These are phyloP conservation scores for Monosporozyma solicola DNA, from an alignment of 805 yeast species.

Conservation along the genomic window DNA sequence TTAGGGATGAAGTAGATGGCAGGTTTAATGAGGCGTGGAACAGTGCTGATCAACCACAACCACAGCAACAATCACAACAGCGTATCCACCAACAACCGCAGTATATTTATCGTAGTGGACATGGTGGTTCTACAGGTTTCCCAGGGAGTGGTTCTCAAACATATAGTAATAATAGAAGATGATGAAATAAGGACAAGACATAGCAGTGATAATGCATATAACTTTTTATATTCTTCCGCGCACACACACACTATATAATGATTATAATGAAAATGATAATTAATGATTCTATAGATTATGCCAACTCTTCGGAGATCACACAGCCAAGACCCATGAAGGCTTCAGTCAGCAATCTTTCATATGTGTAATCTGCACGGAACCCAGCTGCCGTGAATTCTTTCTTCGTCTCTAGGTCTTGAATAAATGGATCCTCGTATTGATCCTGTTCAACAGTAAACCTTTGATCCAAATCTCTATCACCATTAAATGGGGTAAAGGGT, in stretches of 20 bases:
- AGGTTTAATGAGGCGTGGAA: neutral
- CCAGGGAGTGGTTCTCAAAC: neutral
- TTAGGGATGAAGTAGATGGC: slow-evolving; percentile 4
- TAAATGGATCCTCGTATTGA: slow-evolving; percentile 54
- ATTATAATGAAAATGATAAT: neutral
- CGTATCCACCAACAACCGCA: neutral
- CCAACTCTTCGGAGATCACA: slow-evolving; percentile 53
- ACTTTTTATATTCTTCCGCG: neutral
- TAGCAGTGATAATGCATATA: neutral
- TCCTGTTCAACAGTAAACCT: slow-evolving; percentile 39
- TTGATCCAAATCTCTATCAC: slow-evolving; percentile 59
- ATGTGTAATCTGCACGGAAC: slow-evolving; percentile 60
- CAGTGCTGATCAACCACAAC: neutral
- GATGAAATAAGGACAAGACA: too few species aligned
- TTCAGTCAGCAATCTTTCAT: slow-evolving; percentile 68
- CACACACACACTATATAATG: neutral
- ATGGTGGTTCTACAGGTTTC: neutral
- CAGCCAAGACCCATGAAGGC: slow-evolving; percentile 90
- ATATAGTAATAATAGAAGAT: neutral
- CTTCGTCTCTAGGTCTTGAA: slow-evolving; percentile 44
- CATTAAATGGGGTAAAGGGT: slow-evolving; percentile 93
- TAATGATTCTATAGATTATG: neutral
- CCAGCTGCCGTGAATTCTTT: slow-evolving; percentile 79
- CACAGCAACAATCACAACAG: neutral
- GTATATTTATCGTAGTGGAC: neutral